phyloP scores from a whole-genome alignment of 163 green algal species.

The Volvox carteri region DNA sequence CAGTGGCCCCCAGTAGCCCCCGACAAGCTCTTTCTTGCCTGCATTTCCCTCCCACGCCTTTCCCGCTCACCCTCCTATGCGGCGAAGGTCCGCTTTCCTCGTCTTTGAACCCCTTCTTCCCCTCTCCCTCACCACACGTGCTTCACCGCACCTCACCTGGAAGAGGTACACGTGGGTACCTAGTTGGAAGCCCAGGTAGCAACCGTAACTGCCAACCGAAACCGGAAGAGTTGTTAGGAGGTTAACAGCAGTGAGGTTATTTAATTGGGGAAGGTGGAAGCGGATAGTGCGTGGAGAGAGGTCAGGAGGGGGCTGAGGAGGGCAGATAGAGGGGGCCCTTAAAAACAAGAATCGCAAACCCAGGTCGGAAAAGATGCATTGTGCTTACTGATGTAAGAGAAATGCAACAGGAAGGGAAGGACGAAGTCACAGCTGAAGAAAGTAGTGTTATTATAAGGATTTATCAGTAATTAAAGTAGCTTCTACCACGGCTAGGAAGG shows the following conservation, averaged over 20 bases:
- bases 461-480: too few relatives aligned
- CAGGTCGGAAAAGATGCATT: too few relatives aligned
- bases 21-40: too few relatives aligned
- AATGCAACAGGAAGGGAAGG: too few relatives aligned
- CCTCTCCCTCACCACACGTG: background rate
- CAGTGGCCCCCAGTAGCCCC: background rate
- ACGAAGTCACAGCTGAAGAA: too few relatives aligned
- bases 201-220: slow-evolving; percentile 82
- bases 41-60: background rate
- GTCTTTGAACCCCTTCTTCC: background rate
- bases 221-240: too few relatives aligned
- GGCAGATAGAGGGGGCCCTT: too few relatives aligned
- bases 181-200: slow-evolving; percentile 93
- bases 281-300: background rate
- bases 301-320: background rate
- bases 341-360: too few relatives aligned
- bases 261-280: background rate
- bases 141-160: slow-evolving; percentile 15
- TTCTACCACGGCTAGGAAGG: too few relatives aligned
- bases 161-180: slow-evolving; percentile 86
- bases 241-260: too few relatives aligned
- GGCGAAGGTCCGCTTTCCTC: background rate
- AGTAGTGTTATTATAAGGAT: too few relatives aligned
- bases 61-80: background rate
- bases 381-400: too few relatives aligned